Conservation (phyloP, 768 basidiomycete genomes). For the Chalciporus sphaerocephalus region DNA sequence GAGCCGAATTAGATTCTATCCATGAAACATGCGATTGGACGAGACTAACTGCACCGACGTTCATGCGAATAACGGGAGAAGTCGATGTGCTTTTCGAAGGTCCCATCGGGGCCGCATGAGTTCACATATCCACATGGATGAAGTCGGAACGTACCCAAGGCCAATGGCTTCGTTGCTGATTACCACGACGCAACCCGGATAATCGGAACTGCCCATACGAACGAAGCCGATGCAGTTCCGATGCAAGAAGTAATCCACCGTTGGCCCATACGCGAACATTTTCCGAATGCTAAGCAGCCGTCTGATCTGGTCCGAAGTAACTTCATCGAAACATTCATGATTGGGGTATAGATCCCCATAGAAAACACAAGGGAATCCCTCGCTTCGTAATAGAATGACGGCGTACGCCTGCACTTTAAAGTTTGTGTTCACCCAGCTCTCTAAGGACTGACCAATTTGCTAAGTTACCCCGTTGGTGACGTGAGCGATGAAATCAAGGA, state of each 20-base stretch:
- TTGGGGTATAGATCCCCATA: constrained; percentile 81
- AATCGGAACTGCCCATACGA: constrained; percentile 52
- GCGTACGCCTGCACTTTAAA: constrained; percentile 86
- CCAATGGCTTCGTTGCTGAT: constrained; percentile 50
- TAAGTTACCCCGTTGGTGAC: constrained; percentile 17
- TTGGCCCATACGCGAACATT: constrained; percentile 61
- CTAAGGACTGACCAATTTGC: constrained; percentile 70
- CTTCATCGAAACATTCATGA: constrained; percentile 56
- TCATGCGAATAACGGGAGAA: constrained; percentile 50
- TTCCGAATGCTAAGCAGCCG: constrained; percentile 59
- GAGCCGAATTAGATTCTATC: background rate
- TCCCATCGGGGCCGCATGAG: background rate
- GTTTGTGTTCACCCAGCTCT: constrained; percentile 73
- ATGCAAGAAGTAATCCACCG: constrained; percentile 54
- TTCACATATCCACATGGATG: background rate
- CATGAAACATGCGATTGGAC: constrained; percentile 3
- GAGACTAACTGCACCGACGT: constrained; percentile 54
- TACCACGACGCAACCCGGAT: constrained; percentile 65
- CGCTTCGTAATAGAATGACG: constrained; percentile 63
- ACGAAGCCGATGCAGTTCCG: constrained; percentile 75
- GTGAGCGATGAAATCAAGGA: constrained; percentile 1
- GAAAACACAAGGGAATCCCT: constrained; percentile 81
- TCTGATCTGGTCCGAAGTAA: constrained; percentile 46
- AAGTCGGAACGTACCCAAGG: constrained; percentile 13
- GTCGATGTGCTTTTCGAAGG: background rate